Evolutionary conservation across 768 basidiomycete genomes (phyloP), one percentile per base, ranked within the genome.

Genomic region (Obba rivulosa): DNA sequence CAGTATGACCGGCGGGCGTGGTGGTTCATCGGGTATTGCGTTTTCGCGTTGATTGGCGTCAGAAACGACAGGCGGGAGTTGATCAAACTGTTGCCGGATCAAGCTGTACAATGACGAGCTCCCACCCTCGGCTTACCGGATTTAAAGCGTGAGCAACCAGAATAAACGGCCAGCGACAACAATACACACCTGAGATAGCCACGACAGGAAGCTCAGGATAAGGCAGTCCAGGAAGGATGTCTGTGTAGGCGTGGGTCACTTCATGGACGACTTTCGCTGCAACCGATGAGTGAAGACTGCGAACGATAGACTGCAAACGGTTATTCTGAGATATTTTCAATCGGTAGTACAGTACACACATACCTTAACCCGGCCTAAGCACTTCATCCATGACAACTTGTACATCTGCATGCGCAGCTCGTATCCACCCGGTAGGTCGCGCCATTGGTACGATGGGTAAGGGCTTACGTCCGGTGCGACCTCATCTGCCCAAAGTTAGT

Each of bases 191-290:
- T 43, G 75, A 72, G 28, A 31, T 24, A 87, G 75, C 69, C 43
- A 85, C 68, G 4, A 80, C 75, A 2, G 84, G 82, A 5, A 87
- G 59, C 56, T 87, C 85, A 4, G 70, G 53, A 41, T 75, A 75
- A 0, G 83, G 82, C n/a, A 83, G 61, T 3, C 79, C 78, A 8
- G 76, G 75, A 0, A 85, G 63, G 10, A 66, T 54, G 43, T 73
- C 64, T 0, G 59, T 55, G 53, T 82, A 78, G 7, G 80, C 73
- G 3, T 54, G 58, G 24, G 63, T 55, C 13, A 86, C 69, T 41
- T 72, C 58, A 1, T 71, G 53, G 4, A 72, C 63, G 13, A 85
- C 67, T 11, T 66, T 66, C 3, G 68, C 61, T 4, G 76, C 74
- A 8, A 80, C 66, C 0, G 80, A 75, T 0, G 62, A 67, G 52